Evolutionary conservation across 192 early-diverging fungal species (phyloP), one percentile per base, ranked within the genome.

Genomic region (Cladochytrium replicatum): DNA sequence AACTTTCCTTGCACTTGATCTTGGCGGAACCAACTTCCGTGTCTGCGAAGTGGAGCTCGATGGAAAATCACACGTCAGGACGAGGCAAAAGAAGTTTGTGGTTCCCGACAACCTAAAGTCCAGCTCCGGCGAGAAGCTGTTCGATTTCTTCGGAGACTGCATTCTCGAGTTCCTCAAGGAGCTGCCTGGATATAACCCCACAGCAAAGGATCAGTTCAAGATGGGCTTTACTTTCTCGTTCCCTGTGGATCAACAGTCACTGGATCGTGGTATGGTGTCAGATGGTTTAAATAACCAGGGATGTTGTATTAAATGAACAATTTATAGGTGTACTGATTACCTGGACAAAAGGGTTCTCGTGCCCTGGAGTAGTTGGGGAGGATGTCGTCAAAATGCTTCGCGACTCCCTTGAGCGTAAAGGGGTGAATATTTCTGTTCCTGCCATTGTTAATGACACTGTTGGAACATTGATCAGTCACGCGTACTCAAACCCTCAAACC

Each of bases 151-250:
- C 60, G 94, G 89, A 31, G 87, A 90, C 21, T 84, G 81, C 39
- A 77, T 95, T 38, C 80, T 80, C 46, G 63, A 77, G 3, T 93
- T 94, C 72, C 64, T 90, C 41, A 50, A 71, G 42, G 57, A 63
- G 24, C 38, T 55, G 54, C 30, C 22, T 59, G 19, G 55, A 60
- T n/a, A n/a, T n/a, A n/a, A n/a, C n/a, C n/a, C n/a, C n/a, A n/a
- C n/a, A n/a, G n/a, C n/a, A n/a, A n/a, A n/a, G 88, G 88, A 19
- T 90, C 77, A 50, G n/a, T n/a, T n/a, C n/a, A n/a, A n/a, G n/a
- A n/a, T n/a, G n/a, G 94, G 94, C 26, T 98, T 87, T 61, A 98
- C 94, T 2, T 98, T 98, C 66, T 90, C 87, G 25, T 98, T 95
- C 71, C 89, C 94, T 13, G 83, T 95, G 41, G 64, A 76, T 41